Conservation (phyloP, 208 protist genomes). For the Wallacemonas sp. region DNA sequence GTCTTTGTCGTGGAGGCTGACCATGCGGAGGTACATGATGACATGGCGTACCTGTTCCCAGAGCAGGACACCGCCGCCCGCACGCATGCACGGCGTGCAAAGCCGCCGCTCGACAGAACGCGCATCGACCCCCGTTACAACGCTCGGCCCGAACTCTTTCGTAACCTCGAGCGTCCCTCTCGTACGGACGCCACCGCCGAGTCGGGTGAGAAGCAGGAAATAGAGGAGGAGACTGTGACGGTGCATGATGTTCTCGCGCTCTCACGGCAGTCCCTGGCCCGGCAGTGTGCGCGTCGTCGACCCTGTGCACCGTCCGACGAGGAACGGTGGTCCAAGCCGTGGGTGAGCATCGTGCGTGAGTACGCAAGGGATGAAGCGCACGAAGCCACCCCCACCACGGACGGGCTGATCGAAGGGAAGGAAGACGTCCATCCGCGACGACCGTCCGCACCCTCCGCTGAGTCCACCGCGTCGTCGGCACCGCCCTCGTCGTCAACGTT, state of each 20-base stretch:
- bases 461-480: no score
- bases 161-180: background rate
- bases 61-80: background rate
- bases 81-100: background rate
- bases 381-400: background rate
- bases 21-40: background rate
- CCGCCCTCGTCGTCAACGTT: no score
- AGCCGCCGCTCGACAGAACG: slow-evolving; percentile 20
- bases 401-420: background rate
- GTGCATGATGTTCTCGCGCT: background rate
- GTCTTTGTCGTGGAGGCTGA: slow-evolving; percentile 43
- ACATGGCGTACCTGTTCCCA: background rate
- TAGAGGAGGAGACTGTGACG: no score
- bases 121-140: slow-evolving; percentile 41
- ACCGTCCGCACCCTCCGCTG: no score
- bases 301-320: no score
- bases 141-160: slow-evolving; percentile 6
- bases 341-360: slow-evolving; percentile 5
- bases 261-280: background rate
- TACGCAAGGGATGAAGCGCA: background rate
- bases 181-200: background rate
- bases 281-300: background rate
- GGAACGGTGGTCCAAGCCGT: no score
- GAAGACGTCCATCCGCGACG: no score
- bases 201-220: no score